Conservation (phyloP, 2,329 filamentous ascomycete species). For the Truncatella angustata region DNA sequence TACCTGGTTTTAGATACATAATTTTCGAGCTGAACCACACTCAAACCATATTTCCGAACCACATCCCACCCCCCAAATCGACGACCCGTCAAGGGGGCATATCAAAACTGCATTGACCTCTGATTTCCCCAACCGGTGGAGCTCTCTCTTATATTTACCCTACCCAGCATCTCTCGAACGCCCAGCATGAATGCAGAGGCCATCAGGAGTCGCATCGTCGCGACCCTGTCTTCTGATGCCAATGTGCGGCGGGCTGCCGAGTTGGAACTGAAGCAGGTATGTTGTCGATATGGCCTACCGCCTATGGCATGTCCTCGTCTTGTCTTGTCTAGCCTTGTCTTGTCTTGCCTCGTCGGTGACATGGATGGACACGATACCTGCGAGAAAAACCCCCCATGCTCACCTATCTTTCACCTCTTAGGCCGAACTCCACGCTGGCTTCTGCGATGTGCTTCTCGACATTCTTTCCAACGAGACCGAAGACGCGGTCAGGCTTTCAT, state of each 20-base stretch:
- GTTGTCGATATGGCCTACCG: constrained; percentile 25
- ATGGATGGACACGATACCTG: too few relatives aligned
- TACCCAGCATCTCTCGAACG: too few relatives aligned
- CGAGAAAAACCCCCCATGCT: too few relatives aligned
- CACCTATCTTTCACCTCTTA: constrained; percentile 34
- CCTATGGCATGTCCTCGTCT: too few relatives aligned
- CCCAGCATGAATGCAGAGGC: constrained; percentile 70
- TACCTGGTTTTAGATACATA: constrained; percentile 8
- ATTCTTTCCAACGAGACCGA: constrained; percentile 89
- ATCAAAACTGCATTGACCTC: constrained; percentile 1
- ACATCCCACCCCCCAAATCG: neutral
- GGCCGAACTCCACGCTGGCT: constrained; percentile 88
- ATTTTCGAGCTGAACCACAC: constrained; percentile 10
- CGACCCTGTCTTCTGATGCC: constrained; percentile 72
- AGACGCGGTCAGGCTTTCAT: constrained; percentile 78
- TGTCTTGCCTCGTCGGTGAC: too few relatives aligned
- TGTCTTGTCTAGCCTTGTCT: too few relatives aligned
- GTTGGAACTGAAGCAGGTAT: constrained; percentile 77
- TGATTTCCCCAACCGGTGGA: neutral
- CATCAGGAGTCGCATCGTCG: constrained; percentile 73
- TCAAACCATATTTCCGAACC: neutral
- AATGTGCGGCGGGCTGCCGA: constrained; percentile 76
- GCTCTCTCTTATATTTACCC: neutral
- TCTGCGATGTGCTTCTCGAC: constrained; percentile 85
- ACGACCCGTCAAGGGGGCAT: constrained; percentile 11